These are phyloP conservation scores for Didymella pinodella DNA, from an alignment of 2,329 filamentous ascomycete species.

Conservation along the genomic window DNA sequence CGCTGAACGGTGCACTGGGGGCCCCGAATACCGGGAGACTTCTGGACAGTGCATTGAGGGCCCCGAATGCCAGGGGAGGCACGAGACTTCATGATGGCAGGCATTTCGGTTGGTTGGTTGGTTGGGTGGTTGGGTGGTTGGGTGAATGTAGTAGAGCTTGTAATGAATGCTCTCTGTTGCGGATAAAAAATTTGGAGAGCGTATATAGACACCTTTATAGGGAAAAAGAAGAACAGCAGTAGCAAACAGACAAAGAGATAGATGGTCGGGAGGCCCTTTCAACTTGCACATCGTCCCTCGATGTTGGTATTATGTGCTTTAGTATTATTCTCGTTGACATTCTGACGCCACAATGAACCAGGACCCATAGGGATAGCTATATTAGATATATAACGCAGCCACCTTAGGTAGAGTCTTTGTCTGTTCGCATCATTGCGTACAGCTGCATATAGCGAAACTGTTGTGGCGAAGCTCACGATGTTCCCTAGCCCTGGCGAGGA, in stretches of 20 bases:
- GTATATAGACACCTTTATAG: background rate
- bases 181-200: constrained; percentile 5
- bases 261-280: background rate
- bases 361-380: background rate
- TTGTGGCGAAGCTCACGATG: background rate
- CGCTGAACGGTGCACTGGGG: constrained; percentile 20
- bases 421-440: background rate
- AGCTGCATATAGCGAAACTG: background rate
- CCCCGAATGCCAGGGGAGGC: background rate
- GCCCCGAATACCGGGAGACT: background rate
- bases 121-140: background rate
- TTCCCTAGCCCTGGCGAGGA: background rate
- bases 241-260: background rate
- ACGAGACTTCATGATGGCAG: background rate
- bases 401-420: background rate
- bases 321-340: background rate
- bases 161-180: constrained; percentile 33
- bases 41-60: constrained; percentile 20
- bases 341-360: background rate
- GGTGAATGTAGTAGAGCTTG: constrained; percentile 23
- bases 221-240: background rate
- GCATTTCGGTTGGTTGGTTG: constrained; percentile 7
- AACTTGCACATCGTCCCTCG: background rate
- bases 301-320: background rate
- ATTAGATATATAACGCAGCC: background rate